Evolutionary conservation across 2,329 filamentous ascomycete genomes (phyloP).

Genomic region (Tolypocladium ovalisporum): DNA sequence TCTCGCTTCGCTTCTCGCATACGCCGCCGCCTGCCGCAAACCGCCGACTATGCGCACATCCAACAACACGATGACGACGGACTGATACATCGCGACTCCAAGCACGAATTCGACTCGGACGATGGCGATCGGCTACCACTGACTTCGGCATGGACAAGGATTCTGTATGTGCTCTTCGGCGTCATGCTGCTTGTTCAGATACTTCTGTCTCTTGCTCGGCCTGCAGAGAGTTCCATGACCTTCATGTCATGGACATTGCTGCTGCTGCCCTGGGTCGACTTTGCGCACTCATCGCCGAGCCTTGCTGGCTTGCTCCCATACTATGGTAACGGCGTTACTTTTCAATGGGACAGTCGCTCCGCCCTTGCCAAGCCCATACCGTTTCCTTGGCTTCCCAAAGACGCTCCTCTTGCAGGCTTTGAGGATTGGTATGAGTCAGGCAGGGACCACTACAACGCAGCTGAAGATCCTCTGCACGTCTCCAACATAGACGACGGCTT

Average conservation of each 20-base stretch:
- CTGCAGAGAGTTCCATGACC: constrained; percentile 18
- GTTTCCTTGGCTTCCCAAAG: constrained; percentile 13
- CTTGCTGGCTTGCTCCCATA: constrained; percentile 13
- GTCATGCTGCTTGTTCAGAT: constrained; percentile 14
- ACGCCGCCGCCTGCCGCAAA: neutral
- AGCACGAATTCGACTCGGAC: constrained; percentile 3
- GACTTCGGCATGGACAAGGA: neutral
- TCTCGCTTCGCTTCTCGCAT: constrained; percentile 6
- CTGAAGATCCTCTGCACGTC: constrained; percentile 25
- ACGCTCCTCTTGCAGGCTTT: constrained; percentile 10
- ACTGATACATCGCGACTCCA: constrained; percentile 3
- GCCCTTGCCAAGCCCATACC: constrained; percentile 12
- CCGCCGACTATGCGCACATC: constrained; percentile 4
- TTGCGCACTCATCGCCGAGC: constrained; percentile 17
- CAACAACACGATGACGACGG: constrained; percentile 7
- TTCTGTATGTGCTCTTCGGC: constrained; percentile 11
- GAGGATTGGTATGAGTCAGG: constrained; percentile 13
- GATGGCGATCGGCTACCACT: neutral
- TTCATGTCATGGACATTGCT: constrained; percentile 24
- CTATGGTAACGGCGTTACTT: constrained; percentile 15
- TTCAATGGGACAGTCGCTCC: constrained; percentile 13
- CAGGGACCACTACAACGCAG: constrained; percentile 20
- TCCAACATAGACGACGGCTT: constrained; percentile 26
- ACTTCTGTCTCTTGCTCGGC: constrained; percentile 13
- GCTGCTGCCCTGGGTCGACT: constrained; percentile 22